Evolutionary conservation across 768 basidiomycete species (phyloP).

Genomic region (Russula sp.): DNA sequence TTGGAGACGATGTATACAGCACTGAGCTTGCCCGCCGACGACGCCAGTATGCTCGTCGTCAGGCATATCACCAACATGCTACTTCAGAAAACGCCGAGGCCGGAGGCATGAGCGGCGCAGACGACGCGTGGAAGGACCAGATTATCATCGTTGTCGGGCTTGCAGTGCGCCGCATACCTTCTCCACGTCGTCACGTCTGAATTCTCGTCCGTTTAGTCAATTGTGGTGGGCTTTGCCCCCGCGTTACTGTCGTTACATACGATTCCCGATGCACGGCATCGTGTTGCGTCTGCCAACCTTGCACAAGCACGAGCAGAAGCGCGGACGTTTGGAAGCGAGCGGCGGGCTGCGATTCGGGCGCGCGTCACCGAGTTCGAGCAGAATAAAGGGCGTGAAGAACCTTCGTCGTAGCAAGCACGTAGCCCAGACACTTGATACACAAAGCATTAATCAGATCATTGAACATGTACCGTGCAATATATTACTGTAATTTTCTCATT

Average conservation of each 20-base stretch:
- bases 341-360: slow-evolving; percentile 50
- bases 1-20: slow-evolving; percentile 44
- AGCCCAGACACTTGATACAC: not conserved
- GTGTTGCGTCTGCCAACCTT: slow-evolving; percentile 54
- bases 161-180: slow-evolving; percentile 40
- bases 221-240: slow-evolving; percentile 48
- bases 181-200: not conserved
- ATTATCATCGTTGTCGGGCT: slow-evolving; percentile 48
- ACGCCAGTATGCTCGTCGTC: slow-evolving; percentile 40
- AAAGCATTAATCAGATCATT: not conserved
- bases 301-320: slow-evolving; percentile 59
- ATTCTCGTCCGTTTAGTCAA: slow-evolving; percentile 36
- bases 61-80: slow-evolving; percentile 33
- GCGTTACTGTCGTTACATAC: slow-evolving; percentile 40
- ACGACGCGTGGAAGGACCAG: slow-evolving; percentile 52
- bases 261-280: slow-evolving; percentile 46
- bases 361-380: slow-evolving; percentile 44
- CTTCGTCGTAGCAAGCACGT: not conserved
- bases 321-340: slow-evolving; percentile 50
- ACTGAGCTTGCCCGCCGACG: slow-evolving; percentile 53
- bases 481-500: not conserved
- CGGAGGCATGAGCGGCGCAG: slow-evolving; percentile 32
- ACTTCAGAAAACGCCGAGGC: slow-evolving; percentile 23
- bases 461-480: slow-evolving; percentile 1
- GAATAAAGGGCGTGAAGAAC: slow-evolving; percentile 10